phyloP scores from a whole-genome alignment of 768 basidiomycete species.

The Boletus pseudo-olivaceus region DNA sequence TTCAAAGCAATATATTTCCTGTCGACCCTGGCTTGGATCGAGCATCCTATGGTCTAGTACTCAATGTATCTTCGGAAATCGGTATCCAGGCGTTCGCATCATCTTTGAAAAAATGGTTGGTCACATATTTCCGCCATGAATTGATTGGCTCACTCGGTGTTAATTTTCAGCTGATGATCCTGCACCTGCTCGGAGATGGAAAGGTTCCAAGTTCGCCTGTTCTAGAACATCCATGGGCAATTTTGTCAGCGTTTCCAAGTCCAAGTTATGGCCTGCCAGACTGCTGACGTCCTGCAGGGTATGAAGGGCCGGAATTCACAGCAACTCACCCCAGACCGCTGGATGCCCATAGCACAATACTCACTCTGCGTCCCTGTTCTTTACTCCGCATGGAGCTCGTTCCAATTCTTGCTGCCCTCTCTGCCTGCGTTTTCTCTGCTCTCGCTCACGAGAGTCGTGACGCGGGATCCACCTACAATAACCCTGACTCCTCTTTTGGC shows the following conservation, averaged over 20 bases:
- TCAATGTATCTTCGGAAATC: neutral
- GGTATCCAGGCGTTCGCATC: neutral
- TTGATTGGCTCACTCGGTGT: neutral
- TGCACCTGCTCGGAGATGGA: neutral
- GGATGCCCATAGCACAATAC: neutral
- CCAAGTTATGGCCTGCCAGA: neutral
- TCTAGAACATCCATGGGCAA: neutral
- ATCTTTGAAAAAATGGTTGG: neutral
- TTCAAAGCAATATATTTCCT: neutral
- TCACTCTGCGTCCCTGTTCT: neutral
- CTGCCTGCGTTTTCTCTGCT: neutral
- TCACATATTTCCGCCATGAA: neutral
- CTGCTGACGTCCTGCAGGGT: neutral
- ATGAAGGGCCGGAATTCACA: neutral
- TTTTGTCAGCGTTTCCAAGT: too few species aligned
- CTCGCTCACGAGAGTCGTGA: neutral
- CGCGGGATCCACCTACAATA: constrained; percentile 8
- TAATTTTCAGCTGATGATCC: neutral
- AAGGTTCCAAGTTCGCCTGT: neutral
- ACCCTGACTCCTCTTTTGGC: constrained; percentile 1
- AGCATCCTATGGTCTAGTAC: too few species aligned
- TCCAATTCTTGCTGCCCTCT: neutral
- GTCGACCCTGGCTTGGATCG: neutral
- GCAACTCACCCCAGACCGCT: neutral
- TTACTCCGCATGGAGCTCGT: neutral